A percentile compares a stretch with the other conserved stretches of the same genome.
Conservation (phyloP, 2,329 filamentous ascomycete species). For the Diaporthe vaccinii region DNA sequence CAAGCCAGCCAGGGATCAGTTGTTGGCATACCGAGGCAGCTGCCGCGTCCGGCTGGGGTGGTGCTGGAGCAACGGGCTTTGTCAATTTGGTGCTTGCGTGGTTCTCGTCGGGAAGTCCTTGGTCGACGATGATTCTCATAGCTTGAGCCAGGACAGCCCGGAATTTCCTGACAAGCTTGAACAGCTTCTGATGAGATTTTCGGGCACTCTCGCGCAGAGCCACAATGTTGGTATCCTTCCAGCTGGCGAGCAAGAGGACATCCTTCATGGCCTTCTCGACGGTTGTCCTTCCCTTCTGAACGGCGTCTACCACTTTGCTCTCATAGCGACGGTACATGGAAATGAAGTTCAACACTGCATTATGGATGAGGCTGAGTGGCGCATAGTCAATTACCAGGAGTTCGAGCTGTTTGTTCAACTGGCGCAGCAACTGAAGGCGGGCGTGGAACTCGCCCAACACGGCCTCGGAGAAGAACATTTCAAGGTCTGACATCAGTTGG, state of each 20-base stretch:
- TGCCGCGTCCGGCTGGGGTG: conserved; percentile 51
- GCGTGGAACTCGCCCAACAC: conserved; percentile 84
- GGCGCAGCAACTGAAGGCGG: conserved; percentile 78
- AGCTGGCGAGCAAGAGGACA: conserved; percentile 92
- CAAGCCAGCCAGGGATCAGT: conserved; percentile 54
- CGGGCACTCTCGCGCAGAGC: conserved; percentile 90
- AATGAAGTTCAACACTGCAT: conserved; percentile 82
- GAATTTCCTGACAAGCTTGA: conserved; percentile 92
- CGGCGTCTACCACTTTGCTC: conserved; percentile 71
- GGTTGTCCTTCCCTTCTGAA: conserved; percentile 75
- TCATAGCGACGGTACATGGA: conserved; percentile 81
- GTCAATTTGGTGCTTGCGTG: conserved; percentile 35
- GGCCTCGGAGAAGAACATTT: conserved; percentile 83
- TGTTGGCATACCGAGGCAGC: conserved; percentile 51
- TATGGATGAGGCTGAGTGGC: conserved; percentile 68
- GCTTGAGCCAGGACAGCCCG: conserved; percentile 82
- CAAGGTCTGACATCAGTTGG: conserved; percentile 80
- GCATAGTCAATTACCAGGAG: conserved; percentile 72
- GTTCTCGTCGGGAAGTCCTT: conserved; percentile 69
- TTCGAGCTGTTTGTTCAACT: conserved; percentile 74
- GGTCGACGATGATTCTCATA: conserved; percentile 73
- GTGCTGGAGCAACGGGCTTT: background rate
- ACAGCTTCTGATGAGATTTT: conserved; percentile 91
- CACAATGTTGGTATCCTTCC: conserved; percentile 97
- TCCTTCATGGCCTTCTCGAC: conserved; percentile 96